phyloP scores from a whole-genome alignment of 2,329 filamentous ascomycete genomes.

The Talaromyces atroroseus region DNA sequence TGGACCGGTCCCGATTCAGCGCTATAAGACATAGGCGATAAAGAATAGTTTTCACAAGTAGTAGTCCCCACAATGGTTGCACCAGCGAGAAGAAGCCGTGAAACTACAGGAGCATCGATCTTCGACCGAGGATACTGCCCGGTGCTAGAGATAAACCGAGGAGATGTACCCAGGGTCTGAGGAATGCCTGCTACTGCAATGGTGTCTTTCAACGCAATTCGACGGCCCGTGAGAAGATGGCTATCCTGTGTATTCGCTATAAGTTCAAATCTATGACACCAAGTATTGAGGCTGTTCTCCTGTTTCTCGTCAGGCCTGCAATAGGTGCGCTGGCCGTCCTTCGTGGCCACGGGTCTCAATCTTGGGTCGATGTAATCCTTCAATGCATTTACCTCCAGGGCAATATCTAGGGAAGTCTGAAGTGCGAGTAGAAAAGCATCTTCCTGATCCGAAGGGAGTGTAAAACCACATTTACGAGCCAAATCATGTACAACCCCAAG shows the following conservation, averaged over 20 bases:
- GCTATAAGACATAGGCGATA: constrained; percentile 28
- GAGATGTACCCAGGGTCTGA: background rate
- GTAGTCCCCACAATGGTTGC: constrained; percentile 26
- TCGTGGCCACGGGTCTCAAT: background rate
- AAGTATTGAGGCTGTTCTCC: background rate
- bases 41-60: constrained; percentile 32
- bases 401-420: background rate
- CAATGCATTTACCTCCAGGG: background rate
- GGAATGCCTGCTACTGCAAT: constrained; percentile 1
- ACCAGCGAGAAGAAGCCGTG: constrained; percentile 26
- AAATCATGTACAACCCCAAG: background rate
- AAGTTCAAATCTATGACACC: background rate
- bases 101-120: constrained; percentile 28
- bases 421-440: background rate
- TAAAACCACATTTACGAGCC: background rate
- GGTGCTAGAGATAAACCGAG: constrained; percentile 19
- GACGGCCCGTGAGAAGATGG: background rate
- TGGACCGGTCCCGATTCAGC: constrained; percentile 29
- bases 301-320: background rate
- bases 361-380: background rate
- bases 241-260: background rate
- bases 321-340: background rate
- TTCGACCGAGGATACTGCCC: constrained; percentile 22
- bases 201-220: background rate
- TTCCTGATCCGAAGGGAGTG: background rate